phyloP scores from a whole-genome alignment of 805 yeast genomes.

The Saccharomycopsis selenospora region DNA sequence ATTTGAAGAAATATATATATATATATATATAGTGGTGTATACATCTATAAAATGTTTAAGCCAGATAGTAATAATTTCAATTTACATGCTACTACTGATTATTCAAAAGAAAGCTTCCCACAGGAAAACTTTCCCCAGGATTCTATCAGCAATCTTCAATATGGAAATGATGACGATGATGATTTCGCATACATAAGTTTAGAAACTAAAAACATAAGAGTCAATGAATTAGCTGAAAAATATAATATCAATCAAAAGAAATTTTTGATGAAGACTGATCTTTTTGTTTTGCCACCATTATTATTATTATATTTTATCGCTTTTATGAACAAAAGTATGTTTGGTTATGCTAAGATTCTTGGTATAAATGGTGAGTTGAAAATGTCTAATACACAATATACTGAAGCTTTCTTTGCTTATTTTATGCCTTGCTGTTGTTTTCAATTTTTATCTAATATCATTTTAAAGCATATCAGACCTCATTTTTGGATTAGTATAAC shows the following conservation, averaged over 20 bases:
- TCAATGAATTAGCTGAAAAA: slow-evolving; percentile 32
- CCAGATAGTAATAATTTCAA: no score
- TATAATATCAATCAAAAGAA: slow-evolving; percentile 42
- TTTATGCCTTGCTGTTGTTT: slow-evolving; percentile 55
- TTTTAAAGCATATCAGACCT: slow-evolving; percentile 52
- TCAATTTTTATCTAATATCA: slow-evolving; percentile 56
- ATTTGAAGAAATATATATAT: no score
- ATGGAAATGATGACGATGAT: no score
- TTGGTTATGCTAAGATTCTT: slow-evolving; percentile 63
- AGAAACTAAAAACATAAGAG: slow-evolving; percentile 15
- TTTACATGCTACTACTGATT: no score
- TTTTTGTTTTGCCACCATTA: slow-evolving; percentile 62
- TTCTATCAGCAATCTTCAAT: no score
- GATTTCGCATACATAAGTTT: slow-evolving; percentile 5
- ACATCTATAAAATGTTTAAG: no score
- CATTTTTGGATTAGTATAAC: slow-evolving; percentile 54
- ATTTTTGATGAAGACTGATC: slow-evolving; percentile 55
- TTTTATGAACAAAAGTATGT: slow-evolving; percentile 66
- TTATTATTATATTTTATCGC: slow-evolving; percentile 61
- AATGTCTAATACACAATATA: slow-evolving; percentile 50
- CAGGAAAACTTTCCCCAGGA: no score
- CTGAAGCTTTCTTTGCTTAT: slow-evolving; percentile 57
- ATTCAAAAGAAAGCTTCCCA: no score
- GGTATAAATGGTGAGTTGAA: slow-evolving; percentile 47
- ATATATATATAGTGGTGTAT: no score